Base-by-base conservation (phyloP, 257 asterid species). In the Cinchona pubescens region DNA sequence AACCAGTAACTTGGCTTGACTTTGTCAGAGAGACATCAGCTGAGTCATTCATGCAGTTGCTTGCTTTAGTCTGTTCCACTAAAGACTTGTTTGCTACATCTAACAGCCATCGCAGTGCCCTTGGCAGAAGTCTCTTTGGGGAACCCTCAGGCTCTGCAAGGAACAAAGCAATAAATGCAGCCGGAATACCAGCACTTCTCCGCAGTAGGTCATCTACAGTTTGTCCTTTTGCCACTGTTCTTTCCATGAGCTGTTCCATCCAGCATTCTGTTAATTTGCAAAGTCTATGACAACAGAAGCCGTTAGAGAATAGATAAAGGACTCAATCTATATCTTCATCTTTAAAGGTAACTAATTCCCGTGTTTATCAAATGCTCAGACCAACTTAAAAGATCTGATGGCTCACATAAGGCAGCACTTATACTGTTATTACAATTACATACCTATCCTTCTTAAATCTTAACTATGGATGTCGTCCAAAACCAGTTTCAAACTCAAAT, bases 121-220 rank as follows among this genome's bases (percentile, higher is more conserved):
- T 89, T 51, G 99, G 97, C 69, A 94, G 90, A 73, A 94, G 90
- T 77, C 87, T 87, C 83, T 94, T 94, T 63, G 99, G 99, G 76
- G 96, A 82, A 78, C 97, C 99, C 88, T 90, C 96, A 0, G 99
- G 99, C 85, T 94, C 99, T 29, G 99, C 87, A 73, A 94, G 96
- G 80, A 94, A 94, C 81, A 94, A 88, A 27, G 99, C 97, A 79
- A 86, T 88, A 85, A 90, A 94, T 83, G 99, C 97, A 58, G 97
- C 97, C 55, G 99, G 99, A 80, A 94, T 92, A 49, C 99, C 99
- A 30, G 99, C 99, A 92, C 99, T 94, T 88, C 99, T 92, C 81
- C 99, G 86, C 76, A 94, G 85, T 59, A 94, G 91, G 85, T 94
- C 96, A 69, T 94, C 99, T 73, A 94, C 99, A 30, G 96, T 94